Evolutionary conservation across 257 asterid species (phyloP), one percentile per base, ranked within the genome.

Genomic region (Sherardia arvensis): DNA sequence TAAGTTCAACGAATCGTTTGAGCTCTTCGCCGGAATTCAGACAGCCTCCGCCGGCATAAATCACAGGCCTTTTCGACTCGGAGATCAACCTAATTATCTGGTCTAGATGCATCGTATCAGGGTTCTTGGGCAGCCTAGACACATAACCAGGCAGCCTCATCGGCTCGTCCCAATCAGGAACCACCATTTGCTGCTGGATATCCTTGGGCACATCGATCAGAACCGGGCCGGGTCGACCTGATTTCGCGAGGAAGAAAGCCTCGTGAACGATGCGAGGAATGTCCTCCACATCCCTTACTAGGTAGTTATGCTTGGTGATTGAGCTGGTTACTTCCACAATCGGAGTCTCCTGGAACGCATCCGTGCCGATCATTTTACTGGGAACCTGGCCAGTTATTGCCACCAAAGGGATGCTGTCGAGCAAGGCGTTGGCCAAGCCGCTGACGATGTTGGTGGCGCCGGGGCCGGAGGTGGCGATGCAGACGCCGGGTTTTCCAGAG

Each of bases 301-400:
- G 87, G 71, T 87, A 90, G 62, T 87, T 87, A 59, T 85, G 94
- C 79, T 90, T 90, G 1, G 97, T 90, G 56, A 90, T 90, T 1
- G 95, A 85, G 64, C 91, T 71, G 2, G 95, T 87, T 78, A 90
- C 90, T 85, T 85, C 94, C 0, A 90, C 84, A 26, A 87, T 87
- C 0, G 95, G 91, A 4, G 91, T 87, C 56, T 90, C 97, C 53
- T 90, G 97, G 72, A 90, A 90, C 4, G 97, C 94, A 40, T 90
- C 91, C 0, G 90, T 90, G 4, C 97, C 97, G 17, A 90, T 90
- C 95, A 89, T 81, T 51, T 83, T 72, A 60, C 94, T 80, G 5
- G 97, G 94, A 23, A 87, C 95, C 64, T 87, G 97, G 25, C 95
- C 97, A 1, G 97, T 90, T 64, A 90, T 90, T 0, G 97, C 94